Evolutionary conservation across 2,329 filamentous ascomycete species (phyloP), one percentile per base, ranked within the genome.

Genomic region (Paraphaeosphaeria sporulosa): DNA sequence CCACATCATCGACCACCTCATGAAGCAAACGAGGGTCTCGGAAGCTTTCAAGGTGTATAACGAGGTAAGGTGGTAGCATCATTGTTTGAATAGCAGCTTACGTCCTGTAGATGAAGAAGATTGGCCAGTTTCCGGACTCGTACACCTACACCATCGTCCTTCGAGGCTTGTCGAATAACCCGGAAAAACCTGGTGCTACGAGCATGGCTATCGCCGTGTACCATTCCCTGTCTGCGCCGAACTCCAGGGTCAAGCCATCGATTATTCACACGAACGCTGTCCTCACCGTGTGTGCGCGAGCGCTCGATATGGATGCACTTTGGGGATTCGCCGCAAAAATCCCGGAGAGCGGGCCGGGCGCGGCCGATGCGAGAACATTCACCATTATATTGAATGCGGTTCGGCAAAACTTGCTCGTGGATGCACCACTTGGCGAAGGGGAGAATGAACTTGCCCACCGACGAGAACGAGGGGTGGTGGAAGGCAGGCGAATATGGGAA

Each of bases 261-360:
- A 90, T 89, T 38, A 90, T 92, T 58, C 95, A 98, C 72, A 88
- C 92, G 64, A 99, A 99, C 74, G 92, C 94, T 10, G 87, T 93
- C n/a, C 81, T 99, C 47, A 88, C 89, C 60, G 90, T 95, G 9
- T 98, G 94, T 75, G 86, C 89, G 50, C 85, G 87, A 59, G 89
- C 91, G 4, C 76, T 83, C 13, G 90, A 97, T 72, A 84, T 96
- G 76, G 93, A 97, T 66, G 86, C 89, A 17, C 80, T 98, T 67
- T 96, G 95, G 83, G 85, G 86, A 57, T 85, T 97, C 64, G 87
- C 89, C 46, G 85, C 87, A n/a, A 87, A 89, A 34, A 84, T 94
- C 59, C 90, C 93, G 17, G 85, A 89, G 15, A 79, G 75, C 10
- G 90, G 87, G 0, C 74, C 84, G 0, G 85, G 86, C 34, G 81